Base-by-base conservation (phyloP, 805 yeast species). In the Yamadazyma paraphyllophila region DNA sequence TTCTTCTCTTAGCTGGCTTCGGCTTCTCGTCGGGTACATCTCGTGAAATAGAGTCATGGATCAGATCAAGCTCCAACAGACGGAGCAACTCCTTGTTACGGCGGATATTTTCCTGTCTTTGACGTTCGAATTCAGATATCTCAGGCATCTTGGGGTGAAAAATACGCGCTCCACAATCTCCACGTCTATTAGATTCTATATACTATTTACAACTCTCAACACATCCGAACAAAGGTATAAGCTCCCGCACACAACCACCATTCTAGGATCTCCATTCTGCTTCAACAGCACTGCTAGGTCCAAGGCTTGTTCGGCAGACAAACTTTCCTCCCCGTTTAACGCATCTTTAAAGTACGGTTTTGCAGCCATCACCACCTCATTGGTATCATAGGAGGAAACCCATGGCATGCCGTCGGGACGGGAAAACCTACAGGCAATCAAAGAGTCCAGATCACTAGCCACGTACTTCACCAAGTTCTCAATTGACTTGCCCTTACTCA, bases 321-420 rank as follows among this genome's bases (percentile, higher is more conserved):
- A 20, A 20, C 40, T 45, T 10, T 49, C 46, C 0, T 46, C 50
- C 4, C 41, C 32, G 3, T 40, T 46, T 12, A 52, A 52, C 4
- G 55, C 54, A 26, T 50, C 45, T 17, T 36, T 14, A 46, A 51
- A 50, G 39, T 39, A 44, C 2, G 24, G n/a, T 37, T 44, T 42
- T 24, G 37, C 30, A 83, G 57, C 13, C 44, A 17, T 15, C 24
- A 24, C 13, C 2, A 51, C 41, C 16, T 61, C 65, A 1, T 46
- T 54, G 0, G 69, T 57, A 3, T 59, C 55, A 50, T 70, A 72
- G 1, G 91, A 66, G 35, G 71, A 57, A 4, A 94, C 81, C 98
- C 98, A 94, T 0, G 98, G 97, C 99, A 94, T 94, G 0, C 88
- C 85, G 11, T 84, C 91, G 0, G 95, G 92, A 1, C 67, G 55